Conservation (phyloP, 805 yeast species). For the Yarrowia deformans region DNA sequence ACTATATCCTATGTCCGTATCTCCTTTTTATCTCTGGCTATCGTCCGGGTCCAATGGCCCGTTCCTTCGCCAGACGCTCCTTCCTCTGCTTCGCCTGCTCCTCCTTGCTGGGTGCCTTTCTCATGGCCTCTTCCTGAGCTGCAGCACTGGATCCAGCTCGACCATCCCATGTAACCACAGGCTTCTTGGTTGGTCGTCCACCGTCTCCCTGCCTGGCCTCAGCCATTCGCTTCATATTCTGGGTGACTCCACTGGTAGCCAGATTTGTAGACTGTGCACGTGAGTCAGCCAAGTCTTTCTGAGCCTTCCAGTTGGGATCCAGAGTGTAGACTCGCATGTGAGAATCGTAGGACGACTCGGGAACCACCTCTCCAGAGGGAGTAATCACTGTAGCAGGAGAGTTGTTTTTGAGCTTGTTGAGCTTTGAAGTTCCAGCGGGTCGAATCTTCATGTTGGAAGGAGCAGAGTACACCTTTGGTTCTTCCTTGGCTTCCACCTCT, state of each 20-base stretch:
- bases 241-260: slow-evolving; percentile 49
- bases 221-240: slow-evolving; percentile 52
- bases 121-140: slow-evolving; percentile 43
- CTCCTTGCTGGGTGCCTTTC: slow-evolving; percentile 41
- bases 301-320: slow-evolving; percentile 80
- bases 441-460: slow-evolving; percentile 61
- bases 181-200: slow-evolving; percentile 40
- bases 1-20: slow-evolving; percentile 18
- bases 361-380: slow-evolving; percentile 69
- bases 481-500: slow-evolving; percentile 30
- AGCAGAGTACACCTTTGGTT: slow-evolving; percentile 17
- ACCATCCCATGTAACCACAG: slow-evolving; percentile 47
- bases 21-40: not conserved
- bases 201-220: slow-evolving; percentile 45
- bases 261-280: slow-evolving; percentile 51
- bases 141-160: slow-evolving; percentile 41
- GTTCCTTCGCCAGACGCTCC: slow-evolving; percentile 38
- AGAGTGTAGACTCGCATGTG: slow-evolving; percentile 74
- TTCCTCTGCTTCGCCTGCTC: slow-evolving; percentile 40
- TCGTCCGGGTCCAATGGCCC: slow-evolving; percentile 38
- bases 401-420: slow-evolving; percentile 49
- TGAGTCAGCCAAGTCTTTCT: slow-evolving; percentile 55
- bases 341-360: slow-evolving; percentile 68
- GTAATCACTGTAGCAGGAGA: slow-evolving; percentile 52
- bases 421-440: slow-evolving; percentile 75